Evolutionary conservation across 306 rosid species (phyloP), one percentile per base, ranked within the genome.

Genomic region (Trifolium repens): DNA sequence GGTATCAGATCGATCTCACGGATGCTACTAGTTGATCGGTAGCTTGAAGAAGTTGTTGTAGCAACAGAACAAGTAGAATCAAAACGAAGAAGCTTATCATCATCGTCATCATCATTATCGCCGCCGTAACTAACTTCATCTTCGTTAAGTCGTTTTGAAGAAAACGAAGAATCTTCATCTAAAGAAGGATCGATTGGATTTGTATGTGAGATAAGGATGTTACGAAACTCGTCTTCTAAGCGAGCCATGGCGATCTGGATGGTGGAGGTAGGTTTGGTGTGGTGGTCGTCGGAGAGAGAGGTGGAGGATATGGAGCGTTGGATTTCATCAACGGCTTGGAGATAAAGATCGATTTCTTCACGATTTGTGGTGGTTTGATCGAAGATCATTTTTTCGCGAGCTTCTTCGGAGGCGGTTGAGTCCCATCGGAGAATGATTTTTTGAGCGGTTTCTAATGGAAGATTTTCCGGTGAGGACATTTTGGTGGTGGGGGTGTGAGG

Each of bases 191-290:
- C 93, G 84, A 96, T 81, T 5, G 98, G 87, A 78, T 76, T 64
- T 9, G 94, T 96, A 69, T 96, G 92, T 10, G 73, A 72, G 73
- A 93, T 79, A 13, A 96, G 88, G 80, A 96, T 90, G 86, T 87
- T 89, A 15, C 98, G 99, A 60, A 96, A 91, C 88, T 96, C 99
- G 55, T 96, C 99, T 74, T 92, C 99, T 1, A 96, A 83, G 1
- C 98, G 86, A 16, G 99, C 98, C 99, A 96, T 96, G 83, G 98
- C 98, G 92, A 96, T 92, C 94, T 90, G 98, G 65, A 92, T 79
- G 37, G 96, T 81, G 34, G 96, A 89, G 88, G 76, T 84, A 76
- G 80, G 88, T 46, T 91, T 89, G 57, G 40, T 26, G 8, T 60
- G 69, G 12, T 78, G 89, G 35, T 86, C 90, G 19, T 86, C 96